Evolutionary conservation across 352 stramenopile genomes (phyloP).

Genomic region (Globisporangium heterothallicum): DNA sequence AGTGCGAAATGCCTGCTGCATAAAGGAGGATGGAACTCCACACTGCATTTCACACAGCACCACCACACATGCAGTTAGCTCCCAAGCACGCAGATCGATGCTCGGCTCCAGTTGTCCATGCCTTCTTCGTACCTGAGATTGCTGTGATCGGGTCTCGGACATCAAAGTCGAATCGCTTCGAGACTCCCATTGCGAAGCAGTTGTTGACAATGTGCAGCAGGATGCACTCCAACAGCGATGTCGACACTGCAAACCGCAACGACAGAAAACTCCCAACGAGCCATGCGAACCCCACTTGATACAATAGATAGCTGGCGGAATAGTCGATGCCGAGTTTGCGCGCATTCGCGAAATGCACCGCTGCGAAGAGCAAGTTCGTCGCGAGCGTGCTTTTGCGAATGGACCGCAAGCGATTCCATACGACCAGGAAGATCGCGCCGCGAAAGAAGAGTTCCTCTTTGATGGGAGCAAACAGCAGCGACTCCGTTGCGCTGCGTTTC

Average conservation of each 20-base stretch:
- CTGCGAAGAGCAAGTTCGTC: constrained; percentile 40
- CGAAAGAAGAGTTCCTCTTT: constrained; percentile 70
- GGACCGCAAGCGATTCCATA: constrained; percentile 34
- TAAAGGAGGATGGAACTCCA: too few species aligned
- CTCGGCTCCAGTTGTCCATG: too few species aligned
- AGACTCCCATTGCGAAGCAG: constrained; percentile 30
- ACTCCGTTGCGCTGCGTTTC: constrained; percentile 15
- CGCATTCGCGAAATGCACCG: constrained; percentile 40
- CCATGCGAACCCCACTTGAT: constrained; percentile 37
- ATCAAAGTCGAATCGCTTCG: constrained; percentile 9
- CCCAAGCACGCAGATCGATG: too few species aligned
- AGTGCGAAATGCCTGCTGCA: too few species aligned
- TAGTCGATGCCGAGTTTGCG: constrained; percentile 14
- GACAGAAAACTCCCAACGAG: constrained; percentile 45
- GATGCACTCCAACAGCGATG: constrained; percentile 47
- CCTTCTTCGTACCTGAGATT: constrained; percentile 1
- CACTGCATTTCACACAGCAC: too few species aligned
- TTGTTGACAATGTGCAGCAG: constrained; percentile 64
- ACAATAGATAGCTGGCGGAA: constrained; percentile 25
- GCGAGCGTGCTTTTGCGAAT: constrained; percentile 18
- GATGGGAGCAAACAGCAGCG: constrained; percentile 34
- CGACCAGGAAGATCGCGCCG: constrained; percentile 36
- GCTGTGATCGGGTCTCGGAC: constrained; percentile 1
- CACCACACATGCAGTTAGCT: too few species aligned
- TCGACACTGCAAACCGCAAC: constrained; percentile 24